Evolutionary conservation across 306 rosid species (phyloP).

Genomic region (Vicia faba): DNA sequence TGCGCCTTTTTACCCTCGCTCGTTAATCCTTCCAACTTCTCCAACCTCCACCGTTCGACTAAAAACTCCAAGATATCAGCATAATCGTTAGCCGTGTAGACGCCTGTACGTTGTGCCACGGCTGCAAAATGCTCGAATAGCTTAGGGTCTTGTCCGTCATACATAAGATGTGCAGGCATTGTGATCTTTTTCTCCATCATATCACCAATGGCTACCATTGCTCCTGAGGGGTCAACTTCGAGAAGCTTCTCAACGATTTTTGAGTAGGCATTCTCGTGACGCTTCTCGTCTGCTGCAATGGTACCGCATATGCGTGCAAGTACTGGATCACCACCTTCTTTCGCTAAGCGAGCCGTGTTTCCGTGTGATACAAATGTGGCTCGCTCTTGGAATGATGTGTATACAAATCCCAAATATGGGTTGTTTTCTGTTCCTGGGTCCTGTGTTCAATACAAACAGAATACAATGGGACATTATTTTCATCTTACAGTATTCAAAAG

Average conservation of each 20-base stretch:
- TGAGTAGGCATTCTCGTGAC: constrained; percentile 60
- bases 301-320: constrained; percentile 67
- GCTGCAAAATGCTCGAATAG: constrained; percentile 62
- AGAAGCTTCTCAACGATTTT: constrained; percentile 69
- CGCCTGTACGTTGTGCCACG: constrained; percentile 58
- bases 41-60: constrained; percentile 57
- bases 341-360: constrained; percentile 71
- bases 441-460: constrained; percentile 44
- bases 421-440: constrained; percentile 67
- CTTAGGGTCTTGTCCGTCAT: constrained; percentile 57
- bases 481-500: too few species aligned
- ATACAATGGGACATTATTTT: background rate
- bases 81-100: constrained; percentile 64
- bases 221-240: constrained; percentile 57
- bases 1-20: constrained; percentile 51
- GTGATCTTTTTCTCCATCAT: constrained; percentile 72
- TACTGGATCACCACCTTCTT: constrained; percentile 53
- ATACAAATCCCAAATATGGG: constrained; percentile 77
- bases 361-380: constrained; percentile 72
- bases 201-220: constrained; percentile 60
- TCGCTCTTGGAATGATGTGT: constrained; percentile 75
- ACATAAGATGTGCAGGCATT: constrained; percentile 73
- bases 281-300: constrained; percentile 70
- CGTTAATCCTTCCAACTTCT: constrained; percentile 54
- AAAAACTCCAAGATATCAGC: constrained; percentile 60